A percentile compares a stretch with the other conserved stretches of the same genome.
Conservation (phyloP, 352 stramenopile genomes). For the Sclerospora graminicola region DNA sequence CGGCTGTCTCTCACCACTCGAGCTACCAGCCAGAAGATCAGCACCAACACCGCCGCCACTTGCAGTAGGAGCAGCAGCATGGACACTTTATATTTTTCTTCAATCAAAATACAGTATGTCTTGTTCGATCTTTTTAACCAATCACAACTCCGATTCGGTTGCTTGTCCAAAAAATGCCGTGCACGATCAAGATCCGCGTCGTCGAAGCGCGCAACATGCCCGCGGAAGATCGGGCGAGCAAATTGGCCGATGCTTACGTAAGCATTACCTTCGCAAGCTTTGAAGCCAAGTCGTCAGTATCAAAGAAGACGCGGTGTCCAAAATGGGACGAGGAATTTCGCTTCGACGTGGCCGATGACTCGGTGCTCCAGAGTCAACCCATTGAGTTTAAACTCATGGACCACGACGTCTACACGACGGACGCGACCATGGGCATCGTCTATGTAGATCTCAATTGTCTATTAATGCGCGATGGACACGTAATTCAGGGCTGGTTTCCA, state of each 20-base stretch:
- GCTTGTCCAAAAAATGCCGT: slow-evolving; percentile 45
- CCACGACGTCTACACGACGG: slow-evolving; percentile 90
- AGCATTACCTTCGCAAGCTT: not conserved
- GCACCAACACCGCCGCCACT: slow-evolving; percentile 2
- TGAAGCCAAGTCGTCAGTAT: not conserved
- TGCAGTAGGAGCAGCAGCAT: no score
- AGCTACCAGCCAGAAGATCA: slow-evolving; percentile 4
- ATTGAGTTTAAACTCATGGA: slow-evolving; percentile 97
- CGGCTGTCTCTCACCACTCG: not conserved
- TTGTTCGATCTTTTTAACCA: not conserved
- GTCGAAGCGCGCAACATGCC: slow-evolving; percentile 84
- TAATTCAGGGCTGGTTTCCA: slow-evolving; percentile 96
- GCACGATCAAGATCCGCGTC: slow-evolving; percentile 87
- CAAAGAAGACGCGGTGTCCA: slow-evolving; percentile 1
- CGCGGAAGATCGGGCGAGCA: slow-evolving; percentile 73
- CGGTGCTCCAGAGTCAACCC: slow-evolving; percentile 95
- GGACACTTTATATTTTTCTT: no score
- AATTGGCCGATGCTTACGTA: slow-evolving; percentile 44
- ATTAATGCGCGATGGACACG: slow-evolving; percentile 87
- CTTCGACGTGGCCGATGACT: slow-evolving; percentile 98
- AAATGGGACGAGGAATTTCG: slow-evolving; percentile 10
- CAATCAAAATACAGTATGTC: no score
- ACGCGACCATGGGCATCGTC: slow-evolving; percentile 93
- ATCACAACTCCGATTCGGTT: no score
- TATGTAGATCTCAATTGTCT: slow-evolving; percentile 98